phyloP scores from a whole-genome alignment of 2,329 filamentous ascomycete genomes.

The Chaetomiaceae sp. region DNA sequence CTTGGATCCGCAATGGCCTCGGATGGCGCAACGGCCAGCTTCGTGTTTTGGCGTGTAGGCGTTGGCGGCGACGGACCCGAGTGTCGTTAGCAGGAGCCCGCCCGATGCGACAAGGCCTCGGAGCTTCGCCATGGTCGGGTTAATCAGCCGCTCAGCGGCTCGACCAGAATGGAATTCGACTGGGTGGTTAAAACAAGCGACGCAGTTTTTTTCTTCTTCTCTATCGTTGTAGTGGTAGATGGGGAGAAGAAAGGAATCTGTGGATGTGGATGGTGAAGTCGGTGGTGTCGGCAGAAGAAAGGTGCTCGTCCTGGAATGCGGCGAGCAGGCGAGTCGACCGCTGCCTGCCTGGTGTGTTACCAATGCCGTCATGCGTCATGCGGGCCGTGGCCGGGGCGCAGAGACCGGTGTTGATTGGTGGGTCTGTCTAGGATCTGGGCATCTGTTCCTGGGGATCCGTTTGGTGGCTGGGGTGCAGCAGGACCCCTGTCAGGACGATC shows the following conservation, averaged over 20 bases:
- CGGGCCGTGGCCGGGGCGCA: not conserved
- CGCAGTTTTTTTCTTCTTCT: too few species aligned
- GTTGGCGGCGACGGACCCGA: conserved; percentile 25
- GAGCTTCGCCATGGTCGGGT: conserved; percentile 38
- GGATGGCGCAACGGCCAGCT: conserved; percentile 80
- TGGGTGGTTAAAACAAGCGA: not conserved
- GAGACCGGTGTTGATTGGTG: conserved; percentile 14
- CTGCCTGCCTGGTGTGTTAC: not conserved
- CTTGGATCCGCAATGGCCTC: conserved; percentile 87
- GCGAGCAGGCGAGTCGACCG: not conserved
- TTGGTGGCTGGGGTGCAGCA: not conserved
- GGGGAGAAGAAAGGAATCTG: too few species aligned
- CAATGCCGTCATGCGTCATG: conserved; percentile 20
- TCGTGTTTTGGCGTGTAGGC: conserved; percentile 65
- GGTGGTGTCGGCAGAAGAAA: not conserved
- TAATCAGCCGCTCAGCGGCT: conserved; percentile 25
- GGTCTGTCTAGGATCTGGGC: conserved; percentile 1
- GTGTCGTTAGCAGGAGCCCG: conserved; percentile 34
- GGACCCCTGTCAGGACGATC: conserved; percentile 1
- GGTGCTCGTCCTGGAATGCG: not conserved
- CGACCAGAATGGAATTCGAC: not conserved
- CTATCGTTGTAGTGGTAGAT: too few species aligned
- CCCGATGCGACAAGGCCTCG: conserved; percentile 32
- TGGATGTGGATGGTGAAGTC: not conserved
- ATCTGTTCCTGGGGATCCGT: conserved; percentile 13